Evolutionary conservation across 805 yeast species (phyloP).

Genomic region (Zygosaccharomyces siamensis): DNA sequence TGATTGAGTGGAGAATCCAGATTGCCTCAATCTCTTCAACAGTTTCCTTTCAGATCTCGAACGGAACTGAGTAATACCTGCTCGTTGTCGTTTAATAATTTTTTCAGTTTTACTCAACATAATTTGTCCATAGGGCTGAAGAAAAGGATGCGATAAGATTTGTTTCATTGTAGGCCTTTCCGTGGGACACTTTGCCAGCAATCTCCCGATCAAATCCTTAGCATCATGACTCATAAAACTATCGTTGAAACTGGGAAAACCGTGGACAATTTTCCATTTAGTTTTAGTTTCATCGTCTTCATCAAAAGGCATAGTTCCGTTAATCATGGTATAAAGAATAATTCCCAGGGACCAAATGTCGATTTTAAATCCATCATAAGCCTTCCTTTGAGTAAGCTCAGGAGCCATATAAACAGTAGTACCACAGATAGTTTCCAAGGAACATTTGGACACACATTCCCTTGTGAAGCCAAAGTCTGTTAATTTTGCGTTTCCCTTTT

Average conservation of each 20-base stretch:
- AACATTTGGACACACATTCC: slow-evolving; percentile 53
- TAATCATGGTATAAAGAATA: slow-evolving; percentile 74
- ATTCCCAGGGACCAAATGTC: slow-evolving; percentile 94
- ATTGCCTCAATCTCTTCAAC: slow-evolving; percentile 51
- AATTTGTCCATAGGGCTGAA: slow-evolving; percentile 42
- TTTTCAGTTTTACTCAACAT: slow-evolving; percentile 40
- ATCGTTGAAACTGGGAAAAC: slow-evolving; percentile 56
- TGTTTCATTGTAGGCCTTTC: slow-evolving; percentile 53
- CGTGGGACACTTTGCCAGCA: slow-evolving; percentile 64
- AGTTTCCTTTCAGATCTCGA: slow-evolving; percentile 59
- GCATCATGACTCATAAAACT: slow-evolving; percentile 45
- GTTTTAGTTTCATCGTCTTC: slow-evolving; percentile 68
- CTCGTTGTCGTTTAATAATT: slow-evolving; percentile 36
- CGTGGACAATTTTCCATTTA: slow-evolving; percentile 53
- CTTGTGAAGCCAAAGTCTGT: slow-evolving; percentile 95
- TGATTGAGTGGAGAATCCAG: slow-evolving; percentile 59
- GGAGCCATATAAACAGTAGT: slow-evolving; percentile 97
- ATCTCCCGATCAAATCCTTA: slow-evolving; percentile 43
- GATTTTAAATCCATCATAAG: slow-evolving; percentile 72
- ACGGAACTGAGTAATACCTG: slow-evolving; percentile 43
- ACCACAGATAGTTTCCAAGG: slow-evolving; percentile 84
- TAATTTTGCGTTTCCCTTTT: slow-evolving; percentile 58
- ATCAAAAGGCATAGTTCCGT: slow-evolving; percentile 89
- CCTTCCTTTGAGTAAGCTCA: slow-evolving; percentile 63
- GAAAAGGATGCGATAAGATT: slow-evolving; percentile 48